phyloP scores from a whole-genome alignment of 2,329 filamentous ascomycete species.

The Talaromyces sp. region DNA sequence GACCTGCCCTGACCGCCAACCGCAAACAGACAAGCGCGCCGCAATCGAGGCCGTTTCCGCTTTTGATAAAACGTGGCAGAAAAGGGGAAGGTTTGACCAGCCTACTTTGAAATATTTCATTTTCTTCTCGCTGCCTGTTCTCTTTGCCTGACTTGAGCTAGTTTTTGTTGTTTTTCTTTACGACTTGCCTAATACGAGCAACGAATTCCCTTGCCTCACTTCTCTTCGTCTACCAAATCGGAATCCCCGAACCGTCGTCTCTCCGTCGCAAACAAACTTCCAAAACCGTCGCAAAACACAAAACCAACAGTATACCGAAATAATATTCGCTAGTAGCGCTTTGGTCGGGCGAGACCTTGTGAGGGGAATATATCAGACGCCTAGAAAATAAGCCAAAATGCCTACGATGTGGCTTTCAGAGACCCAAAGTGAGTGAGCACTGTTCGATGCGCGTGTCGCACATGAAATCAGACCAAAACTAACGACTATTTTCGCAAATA shows the following conservation, averaged over 20 bases:
- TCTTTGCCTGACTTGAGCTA: background rate
- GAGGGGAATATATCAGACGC: background rate
- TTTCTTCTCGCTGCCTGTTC: background rate
- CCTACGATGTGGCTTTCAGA: conserved; percentile 95
- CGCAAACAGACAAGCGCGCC: conserved; percentile 4
- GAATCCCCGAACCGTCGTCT: background rate
- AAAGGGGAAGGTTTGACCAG: conserved; percentile 6
- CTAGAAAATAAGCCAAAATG: conserved; percentile 47
- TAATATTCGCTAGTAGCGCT: background rate
- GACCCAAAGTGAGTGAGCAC: conserved; percentile 69
- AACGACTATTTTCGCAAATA: conserved; percentile 34
- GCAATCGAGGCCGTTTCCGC: conserved; percentile 1
- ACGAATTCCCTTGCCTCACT: background rate
- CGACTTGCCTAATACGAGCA: background rate
- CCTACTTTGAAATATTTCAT: background rate
- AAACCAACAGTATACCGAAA: background rate
- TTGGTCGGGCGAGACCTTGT: background rate
- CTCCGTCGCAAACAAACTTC: background rate
- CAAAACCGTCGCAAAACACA: background rate
- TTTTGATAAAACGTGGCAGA: conserved; percentile 9
- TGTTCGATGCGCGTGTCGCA: background rate
- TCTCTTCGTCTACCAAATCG: background rate
- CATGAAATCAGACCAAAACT: background rate
- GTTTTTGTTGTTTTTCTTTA: background rate
- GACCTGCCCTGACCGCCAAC: conserved; percentile 8